These are phyloP conservation scores for Nematocida sp. DNA, from an alignment of 371 early-diverging fungal species.

Conservation along the genomic window DNA sequence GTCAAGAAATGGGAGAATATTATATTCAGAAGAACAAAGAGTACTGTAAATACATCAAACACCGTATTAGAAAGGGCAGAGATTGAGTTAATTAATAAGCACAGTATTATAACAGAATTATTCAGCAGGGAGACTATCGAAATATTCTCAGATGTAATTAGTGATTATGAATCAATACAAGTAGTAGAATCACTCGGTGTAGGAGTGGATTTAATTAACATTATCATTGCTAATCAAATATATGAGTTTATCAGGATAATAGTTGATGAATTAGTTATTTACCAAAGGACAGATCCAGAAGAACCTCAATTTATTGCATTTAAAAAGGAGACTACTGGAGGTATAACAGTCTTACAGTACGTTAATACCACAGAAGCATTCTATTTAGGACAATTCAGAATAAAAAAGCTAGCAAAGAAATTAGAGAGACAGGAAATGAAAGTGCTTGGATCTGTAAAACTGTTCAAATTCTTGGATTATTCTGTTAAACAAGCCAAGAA, in stretches of 20 bases:
- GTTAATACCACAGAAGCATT: slow-evolving; percentile 21
- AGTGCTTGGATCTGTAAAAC: slow-evolving; percentile 49
- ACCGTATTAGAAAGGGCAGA: slow-evolving; percentile 37
- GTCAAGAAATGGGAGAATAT: slow-evolving; percentile 44
- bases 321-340: slow-evolving; percentile 21
- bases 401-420: slow-evolving; percentile 60
- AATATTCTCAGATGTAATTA: slow-evolving; percentile 62
- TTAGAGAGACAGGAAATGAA: slow-evolving; percentile 54
- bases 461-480: slow-evolving; percentile 59
- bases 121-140: slow-evolving; percentile 43
- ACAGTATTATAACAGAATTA: slow-evolving; percentile 45
- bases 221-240: slow-evolving; percentile 27
- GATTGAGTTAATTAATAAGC: slow-evolving; percentile 56
- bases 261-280: slow-evolving; percentile 55
- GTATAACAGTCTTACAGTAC: slow-evolving; percentile 60
- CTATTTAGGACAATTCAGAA: slow-evolving; percentile 46
- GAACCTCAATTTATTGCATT: slow-evolving; percentile 67
- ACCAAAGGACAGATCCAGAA: slow-evolving; percentile 61
- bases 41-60: slow-evolving; percentile 59
- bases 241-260: slow-evolving; percentile 64
- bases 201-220: slow-evolving; percentile 45
- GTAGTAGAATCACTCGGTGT: slow-evolving; percentile 33
- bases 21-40: slow-evolving; percentile 54
- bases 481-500: slow-evolving; percentile 48
- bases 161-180: slow-evolving; percentile 49